phyloP scores from a whole-genome alignment of 106 monocot species.

The Narthecium ossifragum region DNA sequence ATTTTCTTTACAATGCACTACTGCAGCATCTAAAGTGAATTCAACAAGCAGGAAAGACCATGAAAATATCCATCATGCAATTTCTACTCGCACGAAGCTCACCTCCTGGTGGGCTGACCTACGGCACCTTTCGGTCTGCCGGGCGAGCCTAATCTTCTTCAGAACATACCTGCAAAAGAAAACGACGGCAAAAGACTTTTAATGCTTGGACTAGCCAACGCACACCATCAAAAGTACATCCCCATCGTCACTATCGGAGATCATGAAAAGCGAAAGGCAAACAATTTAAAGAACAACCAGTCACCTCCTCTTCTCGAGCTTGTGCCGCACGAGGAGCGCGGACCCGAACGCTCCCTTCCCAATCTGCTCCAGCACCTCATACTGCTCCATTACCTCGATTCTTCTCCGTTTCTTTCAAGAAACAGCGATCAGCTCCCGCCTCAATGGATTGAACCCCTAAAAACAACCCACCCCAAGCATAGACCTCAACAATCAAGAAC shows the following conservation, averaged over 20 bases:
- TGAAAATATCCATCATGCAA: too few species aligned
- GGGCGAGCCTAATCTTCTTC: conserved; percentile 96
- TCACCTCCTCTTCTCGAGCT: conserved; percentile 24
- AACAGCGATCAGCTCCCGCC: too few species aligned
- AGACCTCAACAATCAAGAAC: too few species aligned
- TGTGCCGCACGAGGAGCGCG: conserved; percentile 88
- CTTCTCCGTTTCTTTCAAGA: neutral
- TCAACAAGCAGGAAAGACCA: too few species aligned
- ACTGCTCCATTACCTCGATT: conserved; percentile 75
- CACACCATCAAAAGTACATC: too few species aligned
- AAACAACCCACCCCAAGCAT: too few species aligned
- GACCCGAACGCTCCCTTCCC: conserved; percentile 98
- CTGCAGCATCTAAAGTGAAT: too few species aligned
- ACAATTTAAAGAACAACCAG: neutral
- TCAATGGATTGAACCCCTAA: too few species aligned
- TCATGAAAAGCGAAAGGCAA: neutral
- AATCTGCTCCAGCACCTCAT: conserved; percentile 98
- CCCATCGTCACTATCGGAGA: too few species aligned
- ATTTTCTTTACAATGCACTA: too few species aligned
- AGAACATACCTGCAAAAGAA: conserved; percentile 79
- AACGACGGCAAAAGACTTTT: neutral
- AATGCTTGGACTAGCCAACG: neutral
- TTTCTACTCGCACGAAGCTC: too few species aligned
- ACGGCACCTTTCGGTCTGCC: conserved; percentile 87
- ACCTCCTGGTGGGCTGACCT: conserved; percentile 93